Base-by-base conservation (phyloP, 2,329 filamentous ascomycete genomes). In the Rhinocladiella mackenziei region DNA sequence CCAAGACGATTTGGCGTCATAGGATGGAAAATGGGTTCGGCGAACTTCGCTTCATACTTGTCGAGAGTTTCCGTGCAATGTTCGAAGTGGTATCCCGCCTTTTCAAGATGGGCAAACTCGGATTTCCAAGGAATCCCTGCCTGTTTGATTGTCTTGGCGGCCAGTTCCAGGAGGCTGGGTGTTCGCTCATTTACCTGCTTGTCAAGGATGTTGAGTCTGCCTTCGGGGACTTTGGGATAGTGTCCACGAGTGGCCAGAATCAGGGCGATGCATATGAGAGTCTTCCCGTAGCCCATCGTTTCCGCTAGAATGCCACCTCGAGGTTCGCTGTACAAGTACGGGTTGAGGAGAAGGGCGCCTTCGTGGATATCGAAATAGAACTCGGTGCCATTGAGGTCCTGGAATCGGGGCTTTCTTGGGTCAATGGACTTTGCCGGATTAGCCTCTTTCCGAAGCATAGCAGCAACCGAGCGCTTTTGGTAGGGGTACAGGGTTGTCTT, bases 391-490 rank as follows among this genome's bases (percentile, higher is more conserved):
- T 73, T 65, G 20, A 86, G 84, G 37, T 85, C 82, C 2, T 59
- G 58, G 1, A 79, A 69, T 3, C 66, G 55, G 38, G 81, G 74
- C 2, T 94, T 68, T 4, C 89, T 77, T 7, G 89, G 87, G 62
- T 96, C 89, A 6, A 89, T 65, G 4, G 79, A 69, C 19, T 77
- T 70, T 4, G 73, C 72, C 0, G 84, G 80, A 15, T 80, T 74
- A 4, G 75, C 65, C 64, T 97, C 91, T 40, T 83, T 81, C 60
- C 92, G 83, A 13, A 95, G 67, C 89, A 97, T 96, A 19, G 83
- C 62, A 3, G 86, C 86, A 1, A 84, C 83, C 1, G 89, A 91
- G 32, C 83, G 77, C 38, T 82, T 76, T 62, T 97, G 91, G 56
- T 94, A 94, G 0, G 77, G 74, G 60, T 92, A 86, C 0, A 96